A percentile compares a stretch with the other conserved stretches of the same genome.
Evolutionary conservation across 2,329 filamentous ascomycete genomes (phyloP).

Genomic region (Penicillium sp.): DNA sequence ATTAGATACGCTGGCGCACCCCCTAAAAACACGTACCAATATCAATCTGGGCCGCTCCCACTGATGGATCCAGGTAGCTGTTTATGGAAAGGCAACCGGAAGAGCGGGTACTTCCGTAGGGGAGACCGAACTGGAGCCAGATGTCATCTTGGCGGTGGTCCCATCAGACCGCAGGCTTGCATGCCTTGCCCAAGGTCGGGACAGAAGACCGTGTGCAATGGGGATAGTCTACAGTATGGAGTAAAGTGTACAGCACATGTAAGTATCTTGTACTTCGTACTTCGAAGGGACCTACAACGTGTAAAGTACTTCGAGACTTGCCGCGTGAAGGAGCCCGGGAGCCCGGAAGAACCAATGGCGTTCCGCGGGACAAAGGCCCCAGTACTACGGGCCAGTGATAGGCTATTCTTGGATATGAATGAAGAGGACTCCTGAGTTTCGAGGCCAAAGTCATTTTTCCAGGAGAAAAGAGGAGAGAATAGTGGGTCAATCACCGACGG

Average conservation of each 20-base stretch:
- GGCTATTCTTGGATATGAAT: background rate
- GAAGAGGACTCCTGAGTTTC: background rate
- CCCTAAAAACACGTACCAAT: background rate
- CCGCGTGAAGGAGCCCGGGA: background rate
- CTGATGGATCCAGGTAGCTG: constrained; percentile 2
- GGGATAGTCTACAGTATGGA: background rate
- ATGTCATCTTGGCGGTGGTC: background rate
- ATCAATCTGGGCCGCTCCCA: background rate
- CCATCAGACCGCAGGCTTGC: no score
- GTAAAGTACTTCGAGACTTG: no score
- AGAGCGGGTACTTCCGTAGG: constrained; percentile 15
- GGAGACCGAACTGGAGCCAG: background rate
- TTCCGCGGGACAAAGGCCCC: background rate
- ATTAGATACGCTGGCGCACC: background rate
- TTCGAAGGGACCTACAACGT: no score
- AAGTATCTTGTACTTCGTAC: background rate
- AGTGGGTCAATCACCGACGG: background rate
- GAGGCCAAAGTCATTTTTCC: background rate
- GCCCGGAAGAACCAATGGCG: background rate
- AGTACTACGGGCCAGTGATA: background rate
- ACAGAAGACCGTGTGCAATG: no score
- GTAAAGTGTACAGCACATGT: background rate
- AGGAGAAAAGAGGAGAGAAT: background rate
- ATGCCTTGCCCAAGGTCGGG: no score
- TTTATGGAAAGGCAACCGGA: constrained; percentile 10